Percentiles rank a stretch among this genome's conserved stretches.
These are phyloP conservation scores for Sugiyamaella floridensis DNA, from an alignment of 805 yeast species.

Conservation along the genomic window DNA sequence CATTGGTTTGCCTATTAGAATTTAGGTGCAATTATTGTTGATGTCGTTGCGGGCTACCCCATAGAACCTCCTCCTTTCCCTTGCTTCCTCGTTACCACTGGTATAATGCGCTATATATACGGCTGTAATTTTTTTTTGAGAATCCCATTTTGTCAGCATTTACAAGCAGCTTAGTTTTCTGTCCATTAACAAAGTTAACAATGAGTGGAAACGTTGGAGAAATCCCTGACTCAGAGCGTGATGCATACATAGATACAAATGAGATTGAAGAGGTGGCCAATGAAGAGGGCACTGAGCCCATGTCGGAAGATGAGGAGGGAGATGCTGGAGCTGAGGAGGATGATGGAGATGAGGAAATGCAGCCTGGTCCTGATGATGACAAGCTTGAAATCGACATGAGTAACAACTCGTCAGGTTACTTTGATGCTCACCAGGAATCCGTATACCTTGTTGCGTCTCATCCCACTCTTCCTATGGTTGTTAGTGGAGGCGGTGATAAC, in stretches of 20 bases:
- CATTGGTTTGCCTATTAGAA: neutral
- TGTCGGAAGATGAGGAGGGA: slow-evolving; percentile 4
- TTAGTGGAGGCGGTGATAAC: slow-evolving; percentile 95
- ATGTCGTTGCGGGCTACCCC: too few relatives aligned
- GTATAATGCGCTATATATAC: neutral
- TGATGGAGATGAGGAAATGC: slow-evolving; percentile 36
- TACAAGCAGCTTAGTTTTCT: too few relatives aligned
- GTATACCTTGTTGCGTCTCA: slow-evolving; percentile 76
- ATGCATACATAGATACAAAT: neutral
- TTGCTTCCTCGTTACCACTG: too few relatives aligned
- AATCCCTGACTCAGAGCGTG: neutral
- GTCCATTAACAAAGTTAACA: neutral
- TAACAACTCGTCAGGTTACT: slow-evolving; percentile 83
- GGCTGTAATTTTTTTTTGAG: neutral
- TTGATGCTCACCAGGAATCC: slow-evolving; percentile 86
- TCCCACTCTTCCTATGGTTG: slow-evolving; percentile 74
- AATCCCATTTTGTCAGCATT: neutral
- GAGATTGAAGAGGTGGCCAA: slow-evolving; percentile 6
- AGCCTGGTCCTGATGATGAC: slow-evolving; percentile 32
- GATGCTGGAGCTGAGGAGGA: neutral
- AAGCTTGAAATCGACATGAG: slow-evolving; percentile 75
- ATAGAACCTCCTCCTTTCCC: too few relatives aligned
- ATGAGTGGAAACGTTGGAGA: neutral
- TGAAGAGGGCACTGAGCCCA: slow-evolving; percentile 1
- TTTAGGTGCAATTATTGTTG: too few relatives aligned